phyloP scores from a whole-genome alignment of 768 basidiomycete genomes.

The Mycena alexandri region DNA sequence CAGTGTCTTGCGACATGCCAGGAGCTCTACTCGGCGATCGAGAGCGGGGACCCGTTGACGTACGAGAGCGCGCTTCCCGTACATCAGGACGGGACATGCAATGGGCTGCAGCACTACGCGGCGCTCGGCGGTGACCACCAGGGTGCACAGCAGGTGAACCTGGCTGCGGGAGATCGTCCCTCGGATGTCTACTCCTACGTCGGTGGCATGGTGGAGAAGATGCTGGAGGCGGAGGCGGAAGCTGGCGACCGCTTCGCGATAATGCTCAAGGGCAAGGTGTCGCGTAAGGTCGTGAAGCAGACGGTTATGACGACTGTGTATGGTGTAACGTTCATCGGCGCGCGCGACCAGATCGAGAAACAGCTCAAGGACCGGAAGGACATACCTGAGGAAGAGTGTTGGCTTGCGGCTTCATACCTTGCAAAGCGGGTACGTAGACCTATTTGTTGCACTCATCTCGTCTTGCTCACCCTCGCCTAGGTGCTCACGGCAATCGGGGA shows the following conservation, averaged over 20 bases:
- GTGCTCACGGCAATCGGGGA: conserved; percentile 88
- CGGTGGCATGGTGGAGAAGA: conserved; percentile 84
- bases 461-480: conserved; percentile 46
- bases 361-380: conserved; percentile 85
- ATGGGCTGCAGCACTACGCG: conserved; percentile 98
- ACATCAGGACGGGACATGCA: conserved; percentile 99
- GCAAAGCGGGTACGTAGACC: conserved; percentile 71
- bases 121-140: conserved; percentile 93
- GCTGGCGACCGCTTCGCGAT: conserved; percentile 67
- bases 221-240: conserved; percentile 68
- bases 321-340: conserved; percentile 96
- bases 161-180: conserved; percentile 85
- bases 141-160: conserved; percentile 94
- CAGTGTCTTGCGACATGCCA: conserved; percentile 95
- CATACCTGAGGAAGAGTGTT: conserved; percentile 79
- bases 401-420: conserved; percentile 81
- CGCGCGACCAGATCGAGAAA: conserved; percentile 92
- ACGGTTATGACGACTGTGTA: conserved; percentile 99
- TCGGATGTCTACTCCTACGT: conserved; percentile 97
- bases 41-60: conserved; percentile 74
- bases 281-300: conserved; percentile 97
- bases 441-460: neutral
- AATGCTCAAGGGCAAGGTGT: conserved; percentile 80
- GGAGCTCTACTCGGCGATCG: conserved; percentile 86
- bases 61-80: conserved; percentile 83